These are phyloP conservation scores for Xenosphaeropsis pyriputrescens DNA, from an alignment of 2,329 filamentous ascomycete species.

Conservation along the genomic window DNA sequence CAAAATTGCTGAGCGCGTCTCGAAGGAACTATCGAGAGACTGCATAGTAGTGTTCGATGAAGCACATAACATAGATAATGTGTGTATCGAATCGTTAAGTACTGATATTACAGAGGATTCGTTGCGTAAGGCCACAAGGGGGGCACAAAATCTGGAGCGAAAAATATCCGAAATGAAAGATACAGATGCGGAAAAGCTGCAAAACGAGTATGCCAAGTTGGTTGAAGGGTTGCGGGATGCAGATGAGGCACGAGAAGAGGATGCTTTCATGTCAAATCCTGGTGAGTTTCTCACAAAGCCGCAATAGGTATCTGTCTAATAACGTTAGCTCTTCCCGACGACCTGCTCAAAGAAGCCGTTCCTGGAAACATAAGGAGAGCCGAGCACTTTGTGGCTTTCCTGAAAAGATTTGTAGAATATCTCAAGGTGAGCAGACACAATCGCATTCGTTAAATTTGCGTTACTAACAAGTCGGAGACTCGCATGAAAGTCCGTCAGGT, in stretches of 20 bases:
- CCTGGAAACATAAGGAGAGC: conserved; percentile 92
- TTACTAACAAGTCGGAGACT: conserved; percentile 34
- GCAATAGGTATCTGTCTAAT: conserved; percentile 4
- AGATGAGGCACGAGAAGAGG: conserved; percentile 81
- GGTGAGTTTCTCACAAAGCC: conserved; percentile 10
- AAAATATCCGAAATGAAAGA: conserved; percentile 91
- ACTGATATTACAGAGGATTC: conserved; percentile 96
- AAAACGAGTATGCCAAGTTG: conserved; percentile 89
- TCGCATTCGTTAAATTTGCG: not conserved
- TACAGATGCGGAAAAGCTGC: conserved; percentile 87
- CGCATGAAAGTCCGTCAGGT: conserved; percentile 97
- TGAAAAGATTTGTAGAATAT: conserved; percentile 96
- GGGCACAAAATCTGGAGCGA: conserved; percentile 78
- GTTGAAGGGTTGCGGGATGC: conserved; percentile 82
- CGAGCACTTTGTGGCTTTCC: conserved; percentile 88
- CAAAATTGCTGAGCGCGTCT: conserved; percentile 92
- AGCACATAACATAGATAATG: conserved; percentile 98
- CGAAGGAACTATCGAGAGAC: conserved; percentile 90
- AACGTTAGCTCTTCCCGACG: conserved; percentile 61
- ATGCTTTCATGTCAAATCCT: conserved; percentile 94
- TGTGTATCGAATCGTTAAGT: conserved; percentile 94
- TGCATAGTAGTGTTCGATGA: conserved; percentile 98
- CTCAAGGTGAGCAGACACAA: conserved; percentile 42
- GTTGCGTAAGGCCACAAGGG: conserved; percentile 74
- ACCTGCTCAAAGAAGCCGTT: conserved; percentile 87